These are phyloP conservation scores for Andrographis paniculata DNA, from an alignment of 305 asterid species.

Conservation along the genomic window DNA sequence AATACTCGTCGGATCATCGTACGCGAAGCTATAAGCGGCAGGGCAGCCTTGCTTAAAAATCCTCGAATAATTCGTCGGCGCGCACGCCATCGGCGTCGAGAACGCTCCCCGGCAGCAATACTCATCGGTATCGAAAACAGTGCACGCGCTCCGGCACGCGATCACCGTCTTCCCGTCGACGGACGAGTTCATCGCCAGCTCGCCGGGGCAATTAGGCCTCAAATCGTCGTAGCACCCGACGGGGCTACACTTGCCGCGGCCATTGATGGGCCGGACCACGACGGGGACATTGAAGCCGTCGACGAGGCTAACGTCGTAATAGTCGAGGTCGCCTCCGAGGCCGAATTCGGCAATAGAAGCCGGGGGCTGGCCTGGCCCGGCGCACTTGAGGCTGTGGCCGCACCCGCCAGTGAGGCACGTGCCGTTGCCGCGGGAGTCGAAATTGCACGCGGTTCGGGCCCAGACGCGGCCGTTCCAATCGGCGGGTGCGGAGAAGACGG, in stretches of 20 bases:
- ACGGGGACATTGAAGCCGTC: slow-evolving; percentile 83
- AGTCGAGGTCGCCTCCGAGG: slow-evolving; percentile 39
- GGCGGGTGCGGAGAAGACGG: slow-evolving; percentile 57
- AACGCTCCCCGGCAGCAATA: slow-evolving; percentile 67
- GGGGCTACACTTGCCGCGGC: slow-evolving; percentile 56
- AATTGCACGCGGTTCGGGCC: slow-evolving; percentile 85
- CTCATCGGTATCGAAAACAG: slow-evolving; percentile 71
- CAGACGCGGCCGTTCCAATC: slow-evolving; percentile 80
- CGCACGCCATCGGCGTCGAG: slow-evolving; percentile 47
- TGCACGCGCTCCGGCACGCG: slow-evolving; percentile 85
- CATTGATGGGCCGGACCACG: slow-evolving; percentile 49
- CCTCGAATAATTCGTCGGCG: slow-evolving; percentile 58
- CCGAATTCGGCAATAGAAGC: slow-evolving; percentile 80
- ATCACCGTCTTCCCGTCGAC: slow-evolving; percentile 39
- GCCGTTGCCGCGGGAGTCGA: slow-evolving; percentile 60
- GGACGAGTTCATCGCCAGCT: slow-evolving; percentile 44
- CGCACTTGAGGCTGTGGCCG: slow-evolving; percentile 53
- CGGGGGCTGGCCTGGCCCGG: slow-evolving; percentile 54
- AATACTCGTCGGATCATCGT: slow-evolving; percentile 51
- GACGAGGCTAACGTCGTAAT: slow-evolving; percentile 82
- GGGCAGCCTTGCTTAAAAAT: slow-evolving; percentile 62
- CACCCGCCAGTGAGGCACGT: slow-evolving; percentile 69
- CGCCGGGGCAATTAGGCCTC: slow-evolving; percentile 51
- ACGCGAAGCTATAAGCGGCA: slow-evolving; percentile 58
- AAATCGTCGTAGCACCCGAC: slow-evolving; percentile 77